Evolutionary conservation across 2,329 filamentous ascomycete species (phyloP).

Genomic region (Trichoderma afroharzianum): DNA sequence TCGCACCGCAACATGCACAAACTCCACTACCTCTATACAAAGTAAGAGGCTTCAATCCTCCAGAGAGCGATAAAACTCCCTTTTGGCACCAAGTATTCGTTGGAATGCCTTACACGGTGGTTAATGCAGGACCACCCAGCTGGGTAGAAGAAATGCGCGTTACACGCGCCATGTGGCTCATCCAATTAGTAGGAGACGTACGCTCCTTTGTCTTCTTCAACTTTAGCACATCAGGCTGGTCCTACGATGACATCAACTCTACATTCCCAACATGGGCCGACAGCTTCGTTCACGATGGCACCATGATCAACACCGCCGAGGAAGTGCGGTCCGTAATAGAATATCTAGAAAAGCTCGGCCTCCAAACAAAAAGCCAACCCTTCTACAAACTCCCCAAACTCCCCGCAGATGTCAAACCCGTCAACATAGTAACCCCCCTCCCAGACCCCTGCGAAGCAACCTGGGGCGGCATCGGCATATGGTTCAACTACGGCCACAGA

Average conservation of each 20-base stretch:
- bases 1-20: slow-evolving; percentile 15
- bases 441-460: neutral
- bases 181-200: slow-evolving; percentile 21
- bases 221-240: slow-evolving; percentile 2
- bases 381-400: neutral
- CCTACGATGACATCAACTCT: slow-evolving; percentile 15
- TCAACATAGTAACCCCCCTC: neutral
- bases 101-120: neutral
- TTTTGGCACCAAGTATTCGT: neutral
- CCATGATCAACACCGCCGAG: neutral
- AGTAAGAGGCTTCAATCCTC: neutral
- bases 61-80: neutral
- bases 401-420: neutral
- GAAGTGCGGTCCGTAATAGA: neutral
- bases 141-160: slow-evolving; percentile 27
- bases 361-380: neutral
- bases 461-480: neutral
- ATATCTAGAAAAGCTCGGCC: neutral
- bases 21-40: neutral
- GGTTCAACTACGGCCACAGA: neutral
- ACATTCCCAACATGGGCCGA: neutral
- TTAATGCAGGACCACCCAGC: slow-evolving; percentile 18
- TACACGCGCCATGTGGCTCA: slow-evolving; percentile 22
- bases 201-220: neutral
- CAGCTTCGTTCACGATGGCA: neutral